Evolutionary conservation across 768 basidiomycete genomes (phyloP).

Genomic region (Tephrocybe sp.): DNA sequence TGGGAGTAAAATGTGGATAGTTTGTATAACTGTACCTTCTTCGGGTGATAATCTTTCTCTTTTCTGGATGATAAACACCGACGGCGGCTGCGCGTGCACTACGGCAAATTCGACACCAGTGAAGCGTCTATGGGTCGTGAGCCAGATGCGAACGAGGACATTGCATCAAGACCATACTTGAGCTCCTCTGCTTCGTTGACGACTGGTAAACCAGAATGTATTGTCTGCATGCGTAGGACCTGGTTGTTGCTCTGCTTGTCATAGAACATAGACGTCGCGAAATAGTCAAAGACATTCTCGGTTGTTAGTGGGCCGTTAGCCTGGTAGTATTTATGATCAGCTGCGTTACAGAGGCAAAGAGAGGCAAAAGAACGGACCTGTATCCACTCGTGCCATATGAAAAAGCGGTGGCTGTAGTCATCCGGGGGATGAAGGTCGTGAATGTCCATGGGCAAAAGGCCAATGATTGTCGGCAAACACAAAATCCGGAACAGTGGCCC

Average conservation of each 20-base stretch:
- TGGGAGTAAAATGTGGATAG: too few species aligned
- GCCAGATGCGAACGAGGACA: constrained; percentile 3
- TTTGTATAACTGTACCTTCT: constrained; percentile 50
- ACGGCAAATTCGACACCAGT: constrained; percentile 86
- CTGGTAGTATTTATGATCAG: constrained; percentile 29
- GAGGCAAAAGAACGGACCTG: constrained; percentile 43
- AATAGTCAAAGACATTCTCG: constrained; percentile 87
- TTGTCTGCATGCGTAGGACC: constrained; percentile 89
- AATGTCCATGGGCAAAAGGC: constrained; percentile 34
- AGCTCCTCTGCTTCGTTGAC: constrained; percentile 84
- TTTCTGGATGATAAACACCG: constrained; percentile 88
- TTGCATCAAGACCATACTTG: constrained; percentile 45
- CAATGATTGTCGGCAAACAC: constrained; percentile 7
- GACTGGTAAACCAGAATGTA: constrained; percentile 75
- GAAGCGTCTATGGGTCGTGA: constrained; percentile 52
- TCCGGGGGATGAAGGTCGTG: constrained; percentile 76
- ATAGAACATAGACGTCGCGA: constrained; percentile 88
- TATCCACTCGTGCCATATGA: constrained; percentile 92
- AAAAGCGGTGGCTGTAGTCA: constrained; percentile 79
- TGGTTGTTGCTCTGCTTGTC: constrained; percentile 94
- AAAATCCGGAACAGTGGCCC: neutral
- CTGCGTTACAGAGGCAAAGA: constrained; percentile 3
- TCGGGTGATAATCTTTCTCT: constrained; percentile 80
- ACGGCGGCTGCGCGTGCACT: constrained; percentile 75
- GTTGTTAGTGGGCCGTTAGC: constrained; percentile 74